Evolutionary conservation across 1,284 basidiomycete species (phyloP).

Genomic region (Acaromyces ingoldii): DNA sequence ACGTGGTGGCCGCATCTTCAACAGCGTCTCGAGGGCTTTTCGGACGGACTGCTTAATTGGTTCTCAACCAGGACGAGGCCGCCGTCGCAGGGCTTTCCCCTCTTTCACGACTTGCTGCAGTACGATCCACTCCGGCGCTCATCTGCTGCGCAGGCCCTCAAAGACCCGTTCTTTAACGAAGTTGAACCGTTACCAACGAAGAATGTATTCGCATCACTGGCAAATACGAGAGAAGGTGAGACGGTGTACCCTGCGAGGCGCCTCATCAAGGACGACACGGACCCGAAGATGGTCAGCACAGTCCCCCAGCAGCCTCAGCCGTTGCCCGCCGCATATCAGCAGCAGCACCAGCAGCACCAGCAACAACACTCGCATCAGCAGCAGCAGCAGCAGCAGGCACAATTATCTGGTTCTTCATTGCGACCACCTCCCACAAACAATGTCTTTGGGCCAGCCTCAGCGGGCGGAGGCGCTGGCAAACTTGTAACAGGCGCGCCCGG

Average conservation of each 20-base stretch:
- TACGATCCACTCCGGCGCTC: conserved; percentile 86
- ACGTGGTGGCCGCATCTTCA: conserved; percentile 56
- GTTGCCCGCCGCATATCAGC: no score
- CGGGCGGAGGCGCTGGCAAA: neutral
- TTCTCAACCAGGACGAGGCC: conserved; percentile 62
- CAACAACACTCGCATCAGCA: conserved; percentile 6
- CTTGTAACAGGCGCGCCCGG: neutral
- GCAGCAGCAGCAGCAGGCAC: neutral
- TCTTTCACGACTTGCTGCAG: conserved; percentile 49
- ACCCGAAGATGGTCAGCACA: conserved; percentile 47
- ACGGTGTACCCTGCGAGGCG: conserved; percentile 55
- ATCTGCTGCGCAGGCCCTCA: conserved; percentile 73
- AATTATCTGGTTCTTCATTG: no score
- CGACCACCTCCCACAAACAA: no score
- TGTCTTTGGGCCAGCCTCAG: no score
- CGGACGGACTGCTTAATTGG: conserved; percentile 70
- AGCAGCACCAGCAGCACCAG: neutral
- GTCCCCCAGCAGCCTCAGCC: no score
- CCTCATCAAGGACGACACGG: conserved; percentile 58
- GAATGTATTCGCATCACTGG: conserved; percentile 46
- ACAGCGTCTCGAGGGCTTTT: conserved; percentile 26
- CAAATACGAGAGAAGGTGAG: conserved; percentile 51
- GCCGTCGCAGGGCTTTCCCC: conserved; percentile 31
- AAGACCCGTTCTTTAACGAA: conserved; percentile 62
- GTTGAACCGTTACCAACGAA: conserved; percentile 9